phyloP scores from a whole-genome alignment of 2,329 filamentous ascomycete genomes.

The Claviceps maximensis region DNA sequence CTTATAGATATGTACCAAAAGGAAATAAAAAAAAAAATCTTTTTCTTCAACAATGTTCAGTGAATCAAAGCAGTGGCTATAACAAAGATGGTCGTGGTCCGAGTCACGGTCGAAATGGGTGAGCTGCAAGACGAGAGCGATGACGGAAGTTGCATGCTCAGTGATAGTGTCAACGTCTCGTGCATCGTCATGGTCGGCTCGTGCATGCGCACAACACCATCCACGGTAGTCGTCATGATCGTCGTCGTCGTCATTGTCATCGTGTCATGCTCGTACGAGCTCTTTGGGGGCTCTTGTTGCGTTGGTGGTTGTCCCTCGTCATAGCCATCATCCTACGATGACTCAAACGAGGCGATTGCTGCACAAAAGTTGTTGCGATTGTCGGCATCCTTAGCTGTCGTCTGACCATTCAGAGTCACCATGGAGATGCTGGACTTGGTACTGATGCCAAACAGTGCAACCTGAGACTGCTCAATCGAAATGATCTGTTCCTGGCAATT shows the following conservation, averaged over 20 bases:
- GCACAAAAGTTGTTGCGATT: slow-evolving; percentile 55
- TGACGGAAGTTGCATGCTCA: not conserved
- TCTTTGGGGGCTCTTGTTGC: not conserved
- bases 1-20: slow-evolving; percentile 10
- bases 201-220: not conserved
- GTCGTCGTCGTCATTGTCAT: not conserved
- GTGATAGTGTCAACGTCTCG: not conserved
- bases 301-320: slow-evolving; percentile 1
- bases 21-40: too few species aligned
- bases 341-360: slow-evolving; percentile 39
- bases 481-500: slow-evolving; percentile 71
- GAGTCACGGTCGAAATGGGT: slow-evolving; percentile 8
- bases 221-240: not conserved
- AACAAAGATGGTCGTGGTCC: slow-evolving; percentile 11
- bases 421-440: slow-evolving; percentile 67
- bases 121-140: slow-evolving; percentile 2
- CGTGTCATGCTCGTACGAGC: not conserved
- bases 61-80: slow-evolving; percentile 6
- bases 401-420: slow-evolving; percentile 48
- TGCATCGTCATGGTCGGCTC: not conserved
- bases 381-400: slow-evolving; percentile 40
- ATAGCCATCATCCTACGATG: slow-evolving; percentile 11
- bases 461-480: slow-evolving; percentile 52
- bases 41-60: slow-evolving; percentile 9
- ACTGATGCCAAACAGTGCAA: slow-evolving; percentile 55